Percentiles rank a stretch among this genome's conserved stretches.
These are phyloP conservation scores for Ogataea zsoltii DNA, from an alignment of 805 yeast species.

Conservation along the genomic window DNA sequence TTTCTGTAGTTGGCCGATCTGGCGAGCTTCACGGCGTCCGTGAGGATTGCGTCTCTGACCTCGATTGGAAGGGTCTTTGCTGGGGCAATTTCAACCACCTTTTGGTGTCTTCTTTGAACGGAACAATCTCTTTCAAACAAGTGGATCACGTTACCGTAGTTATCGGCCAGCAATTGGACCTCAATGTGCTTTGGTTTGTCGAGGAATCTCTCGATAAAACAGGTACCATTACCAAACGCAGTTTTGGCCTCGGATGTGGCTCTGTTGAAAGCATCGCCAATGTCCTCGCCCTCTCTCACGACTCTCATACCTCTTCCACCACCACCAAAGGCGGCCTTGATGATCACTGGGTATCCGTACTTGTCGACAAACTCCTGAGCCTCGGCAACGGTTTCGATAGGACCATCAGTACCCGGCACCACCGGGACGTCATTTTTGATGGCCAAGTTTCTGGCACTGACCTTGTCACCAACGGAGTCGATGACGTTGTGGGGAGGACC, in stretches of 20 bases:
- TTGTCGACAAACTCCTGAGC: constrained; percentile 77
- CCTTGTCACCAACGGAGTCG: constrained; percentile 96
- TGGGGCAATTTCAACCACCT: constrained; percentile 98
- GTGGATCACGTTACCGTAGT: constrained; percentile 92
- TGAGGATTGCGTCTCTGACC: constrained; percentile 88
- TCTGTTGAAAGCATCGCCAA: constrained; percentile 87
- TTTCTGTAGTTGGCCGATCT: constrained; percentile 85
- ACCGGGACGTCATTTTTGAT: constrained; percentile 80
- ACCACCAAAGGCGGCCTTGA: constrained; percentile 99
- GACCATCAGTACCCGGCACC: constrained; percentile 98
- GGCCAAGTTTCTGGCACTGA: constrained; percentile 89
- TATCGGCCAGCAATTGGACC: constrained; percentile 93
- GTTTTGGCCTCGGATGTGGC: constrained; percentile 93
- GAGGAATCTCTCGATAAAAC: constrained; percentile 93
- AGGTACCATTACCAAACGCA: constrained; percentile 98
- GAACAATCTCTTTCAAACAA: constrained; percentile 97
- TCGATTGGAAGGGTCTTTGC: constrained; percentile 82
- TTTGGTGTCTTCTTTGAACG: constrained; percentile 99
- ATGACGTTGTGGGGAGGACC: constrained; percentile 90
- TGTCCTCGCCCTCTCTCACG: constrained; percentile 92
- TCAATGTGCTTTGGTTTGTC: constrained; percentile 97
- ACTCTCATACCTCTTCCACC: constrained; percentile 99
- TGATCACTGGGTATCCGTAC: constrained; percentile 94
- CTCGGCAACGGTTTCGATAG: constrained; percentile 77
- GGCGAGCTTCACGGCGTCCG: constrained; percentile 94